phyloP scores from a whole-genome alignment of 371 early-diverging fungal genomes.

The Amoeboaphelidium protococcarum region DNA sequence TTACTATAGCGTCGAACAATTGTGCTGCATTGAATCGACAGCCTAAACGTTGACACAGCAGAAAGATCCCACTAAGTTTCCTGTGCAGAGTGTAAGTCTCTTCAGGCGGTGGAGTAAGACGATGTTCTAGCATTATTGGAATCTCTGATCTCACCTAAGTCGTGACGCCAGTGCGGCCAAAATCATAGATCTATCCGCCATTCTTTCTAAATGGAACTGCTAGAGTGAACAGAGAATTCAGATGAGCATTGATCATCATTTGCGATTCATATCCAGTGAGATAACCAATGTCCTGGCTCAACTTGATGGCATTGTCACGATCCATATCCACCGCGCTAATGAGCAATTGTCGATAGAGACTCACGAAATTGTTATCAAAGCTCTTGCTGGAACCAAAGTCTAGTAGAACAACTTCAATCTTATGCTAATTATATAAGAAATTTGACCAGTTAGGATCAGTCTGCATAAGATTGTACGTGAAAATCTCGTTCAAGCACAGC shows the following conservation, averaged over 20 bases:
- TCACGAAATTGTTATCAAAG: conserved; percentile 40
- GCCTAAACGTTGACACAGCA: conserved; percentile 60
- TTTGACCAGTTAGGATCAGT: conserved; percentile 97
- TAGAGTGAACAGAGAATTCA: conserved; percentile 2
- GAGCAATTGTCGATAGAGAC: conserved; percentile 43
- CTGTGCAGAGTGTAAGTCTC: conserved; percentile 85
- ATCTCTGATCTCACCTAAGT: conserved; percentile 60
- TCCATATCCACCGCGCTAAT: conserved; percentile 41
- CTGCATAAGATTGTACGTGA: conserved; percentile 82
- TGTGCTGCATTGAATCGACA: conserved; percentile 39
- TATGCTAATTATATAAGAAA: conserved; percentile 49
- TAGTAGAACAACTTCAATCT: conserved; percentile 28
- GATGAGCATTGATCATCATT: conserved; percentile 8
- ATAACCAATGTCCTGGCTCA: conserved; percentile 57
- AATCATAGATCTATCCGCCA: conserved; percentile 34
- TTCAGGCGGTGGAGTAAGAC: conserved; percentile 87
- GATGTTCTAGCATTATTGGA: conserved; percentile 73
- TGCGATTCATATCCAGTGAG: conserved; percentile 74
- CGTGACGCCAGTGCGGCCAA: conserved; percentile 42
- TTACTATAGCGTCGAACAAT: conserved; percentile 30
- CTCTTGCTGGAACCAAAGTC: conserved; percentile 88
- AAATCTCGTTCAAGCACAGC: conserved; percentile 66
- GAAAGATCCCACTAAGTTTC: conserved; percentile 72
- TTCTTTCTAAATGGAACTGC: background rate
- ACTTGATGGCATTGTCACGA: conserved; percentile 37